Evolutionary conservation across 2,329 filamentous ascomycete genomes (phyloP), one percentile per base, ranked within the genome.

Genomic region (Aschersonia sp.): DNA sequence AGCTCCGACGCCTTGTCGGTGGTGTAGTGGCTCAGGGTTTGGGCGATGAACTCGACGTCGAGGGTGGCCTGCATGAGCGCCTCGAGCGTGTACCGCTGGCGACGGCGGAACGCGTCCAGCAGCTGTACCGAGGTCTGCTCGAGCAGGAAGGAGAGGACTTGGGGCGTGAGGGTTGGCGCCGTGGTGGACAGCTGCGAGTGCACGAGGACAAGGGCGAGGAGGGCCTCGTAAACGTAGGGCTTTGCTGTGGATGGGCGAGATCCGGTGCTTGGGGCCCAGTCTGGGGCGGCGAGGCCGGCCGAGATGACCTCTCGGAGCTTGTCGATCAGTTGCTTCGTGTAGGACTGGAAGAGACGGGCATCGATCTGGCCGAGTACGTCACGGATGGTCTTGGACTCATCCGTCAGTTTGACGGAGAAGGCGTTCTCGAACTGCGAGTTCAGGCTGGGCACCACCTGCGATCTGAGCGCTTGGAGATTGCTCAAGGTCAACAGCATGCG

Each of bases 41-140:
- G 92, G 1, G 89, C 87, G 49, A 97, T 82, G 60, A 98, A 97
- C 65, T 98, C 92, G 1, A 96, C 89, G 59, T 98, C 92, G 1
- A 98, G 78, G 0, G 92, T 98, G 1, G 94, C 94, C 66, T 98
- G 94, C 82, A 97, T 94, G 46, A 98, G 77, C 5, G 85, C 83
- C 4, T 84, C 73, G 0, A 98, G 79, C 1, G 80, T 76, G 66
- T 92, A 97, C 28, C 71, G 72, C 4, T 72, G 64, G 5, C 83
- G 80, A 38, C 62, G 76, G 72, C 68, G 70, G 72, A 97, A 95
- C 0, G 87, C 82, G 31, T 83, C 77, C 12, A 96, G 80, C n/a
- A 97, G 80, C 51, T 89, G 82, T 5, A 76, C 69, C 9, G 84
- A 91, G 9, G 85, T 77, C 58, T 89, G 80, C 61, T 95, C 89